Evolutionary conservation across 345 rosid genomes (phyloP), one percentile per base, ranked within the genome.

Genomic region (Salix dunnii): DNA sequence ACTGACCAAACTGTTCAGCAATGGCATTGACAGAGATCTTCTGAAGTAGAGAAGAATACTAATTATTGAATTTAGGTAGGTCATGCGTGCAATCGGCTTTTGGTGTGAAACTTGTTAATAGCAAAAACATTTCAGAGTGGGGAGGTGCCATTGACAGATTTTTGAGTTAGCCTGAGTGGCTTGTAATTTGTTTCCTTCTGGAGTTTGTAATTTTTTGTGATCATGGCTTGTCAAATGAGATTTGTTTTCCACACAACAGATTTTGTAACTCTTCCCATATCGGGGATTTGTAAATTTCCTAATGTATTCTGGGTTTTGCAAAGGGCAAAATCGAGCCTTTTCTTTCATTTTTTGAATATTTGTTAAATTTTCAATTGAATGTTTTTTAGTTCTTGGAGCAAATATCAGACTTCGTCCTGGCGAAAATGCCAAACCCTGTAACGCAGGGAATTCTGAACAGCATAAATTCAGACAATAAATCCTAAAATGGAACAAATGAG

Each of bases 1-100:
- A 67, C 83, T 6, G 98, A 90, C 12, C 74, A 65, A 33, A 82
- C 77, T 68, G 77, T 74, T 77, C 81, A 46, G 16, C 85, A 82
- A 55, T 88, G 90, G 87, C 78, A 36, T 4, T 83, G 79, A 85
- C 81, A 71, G 76, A 67, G 33, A 35, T 63, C 7, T 20, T 30
- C 20, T 17, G 5, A 10, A 30, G 6, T 16, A 12, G 16, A 21
- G 38, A 72, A 21, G 38, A 72, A 48, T 31, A 38, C 74, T 81
- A 68, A 72, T 81, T 62, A 31, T 20, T 20, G 31, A 42, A 64
- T 36, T 7, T 20, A 63, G 71, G 31, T 63, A 79, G 78, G 20
- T 16, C 16, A 30, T 58, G 43, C 43, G 43, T 40, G 68, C 60
- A 62, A 43, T 58, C 53, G 77, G 77, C 38, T 74, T 75, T 48